Conservation (phyloP, 23 red algal genomes). For the Gracilaria caudata region DNA sequence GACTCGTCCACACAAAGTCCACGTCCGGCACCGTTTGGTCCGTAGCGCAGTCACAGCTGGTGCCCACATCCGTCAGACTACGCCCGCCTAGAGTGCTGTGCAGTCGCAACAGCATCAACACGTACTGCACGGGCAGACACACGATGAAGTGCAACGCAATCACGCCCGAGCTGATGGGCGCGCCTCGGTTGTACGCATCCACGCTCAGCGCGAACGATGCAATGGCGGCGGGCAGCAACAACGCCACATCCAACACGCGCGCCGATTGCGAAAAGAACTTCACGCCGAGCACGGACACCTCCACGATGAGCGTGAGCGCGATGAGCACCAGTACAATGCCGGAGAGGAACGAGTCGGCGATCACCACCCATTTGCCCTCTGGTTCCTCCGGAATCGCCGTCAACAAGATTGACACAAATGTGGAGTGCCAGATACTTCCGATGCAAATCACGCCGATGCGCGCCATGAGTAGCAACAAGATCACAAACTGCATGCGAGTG, state of each 20-base stretch:
- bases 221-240: conserved; percentile 25
- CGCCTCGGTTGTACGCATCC: not conserved
- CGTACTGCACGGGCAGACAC: conserved; percentile 9
- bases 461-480: conserved; percentile 42
- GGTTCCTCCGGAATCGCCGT: not conserved
- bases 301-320: conserved; percentile 20
- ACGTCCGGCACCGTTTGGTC: conserved; percentile 14
- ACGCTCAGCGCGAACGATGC: conserved; percentile 3
- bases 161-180: not conserved
- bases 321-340: not conserved
- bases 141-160: conserved; percentile 45
- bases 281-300: conserved; percentile 7
- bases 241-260: conserved; percentile 34
- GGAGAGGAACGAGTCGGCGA: conserved; percentile 6
- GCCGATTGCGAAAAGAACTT: conserved; percentile 7
- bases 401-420: not conserved
- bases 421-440: conserved; percentile 16
- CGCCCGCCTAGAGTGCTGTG: conserved; percentile 37
- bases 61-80: conserved; percentile 19
- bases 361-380: conserved; percentile 9
- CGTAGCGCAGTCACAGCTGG: not conserved
- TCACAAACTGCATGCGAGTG: conserved; percentile 35
- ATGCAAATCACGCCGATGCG: conserved; percentile 32
- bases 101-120: conserved; percentile 50
- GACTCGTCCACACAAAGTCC: conserved; percentile 80